Percentiles rank a stretch among this genome's conserved stretches.
phyloP scores from a whole-genome alignment of 371 early-diverging fungal species.

The Blakeslea trispora region DNA sequence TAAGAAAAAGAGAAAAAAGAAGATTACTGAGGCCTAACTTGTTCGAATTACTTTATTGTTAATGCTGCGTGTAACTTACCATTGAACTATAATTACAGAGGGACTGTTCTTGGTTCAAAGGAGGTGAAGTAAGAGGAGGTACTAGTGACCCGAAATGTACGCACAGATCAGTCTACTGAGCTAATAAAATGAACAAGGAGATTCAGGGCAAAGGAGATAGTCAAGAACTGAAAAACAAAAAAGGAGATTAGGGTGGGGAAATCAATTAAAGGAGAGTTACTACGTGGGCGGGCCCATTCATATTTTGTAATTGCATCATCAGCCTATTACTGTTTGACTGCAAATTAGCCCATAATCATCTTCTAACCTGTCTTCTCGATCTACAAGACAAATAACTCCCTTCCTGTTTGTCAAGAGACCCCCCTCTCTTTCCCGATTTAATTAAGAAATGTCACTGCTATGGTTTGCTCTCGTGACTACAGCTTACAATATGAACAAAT shows the following conservation, averaged over 20 bases:
- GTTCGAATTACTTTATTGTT: not conserved
- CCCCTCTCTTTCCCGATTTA: not conserved
- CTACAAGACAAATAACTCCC: conserved; percentile 19
- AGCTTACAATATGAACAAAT: conserved; percentile 15
- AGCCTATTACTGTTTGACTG: conserved; percentile 23
- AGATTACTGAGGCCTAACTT: not conserved
- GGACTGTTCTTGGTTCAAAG: not conserved
- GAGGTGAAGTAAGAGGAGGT: not conserved
- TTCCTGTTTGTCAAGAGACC: conserved; percentile 28
- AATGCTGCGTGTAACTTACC: not conserved
- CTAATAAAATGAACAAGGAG: conserved; percentile 4
- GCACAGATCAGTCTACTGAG: not conserved
- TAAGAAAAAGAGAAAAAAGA: conserved; percentile 6
- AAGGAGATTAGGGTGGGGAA: not conserved
- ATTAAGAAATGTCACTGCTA: not conserved
- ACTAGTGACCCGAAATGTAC: not conserved
- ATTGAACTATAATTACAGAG: not conserved
- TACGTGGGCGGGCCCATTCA: conserved; percentile 10
- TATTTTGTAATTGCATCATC: conserved; percentile 14
- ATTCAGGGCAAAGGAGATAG: not conserved
- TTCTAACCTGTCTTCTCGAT: conserved; percentile 5
- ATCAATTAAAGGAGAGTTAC: not conserved
- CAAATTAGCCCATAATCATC: not conserved
- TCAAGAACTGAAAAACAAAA: not conserved
- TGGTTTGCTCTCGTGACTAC: not conserved